phyloP scores from a whole-genome alignment of 768 basidiomycete genomes.

The Suillus brevipes region DNA sequence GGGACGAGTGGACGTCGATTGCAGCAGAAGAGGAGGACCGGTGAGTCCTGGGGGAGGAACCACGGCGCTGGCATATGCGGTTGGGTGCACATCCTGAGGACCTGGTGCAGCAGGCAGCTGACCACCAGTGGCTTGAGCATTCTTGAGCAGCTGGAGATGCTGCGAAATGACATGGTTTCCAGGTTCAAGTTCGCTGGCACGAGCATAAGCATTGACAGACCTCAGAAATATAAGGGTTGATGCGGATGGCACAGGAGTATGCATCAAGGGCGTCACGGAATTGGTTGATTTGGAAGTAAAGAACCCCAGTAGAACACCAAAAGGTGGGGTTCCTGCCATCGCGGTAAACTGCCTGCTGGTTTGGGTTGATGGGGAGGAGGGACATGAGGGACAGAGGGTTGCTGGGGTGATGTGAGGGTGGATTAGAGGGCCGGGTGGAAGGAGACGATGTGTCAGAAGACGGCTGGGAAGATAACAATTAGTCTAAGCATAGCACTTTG shows the following conservation, averaged over 20 bases:
- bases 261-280: slow-evolving; percentile 98
- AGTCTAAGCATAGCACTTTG: too few species aligned
- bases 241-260: slow-evolving; percentile 97
- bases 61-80: slow-evolving; percentile 82
- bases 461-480: too few species aligned
- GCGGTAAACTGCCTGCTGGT: slow-evolving; percentile 98
- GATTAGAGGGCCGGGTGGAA: too few species aligned
- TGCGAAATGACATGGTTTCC: slow-evolving; percentile 79
- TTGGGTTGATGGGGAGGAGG: too few species aligned
- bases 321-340: slow-evolving; percentile 99
- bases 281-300: slow-evolving; percentile 99
- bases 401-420: too few species aligned
- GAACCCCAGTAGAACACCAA: slow-evolving; percentile 98
- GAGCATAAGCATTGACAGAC: slow-evolving; percentile 90
- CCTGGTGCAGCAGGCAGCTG: slow-evolving; percentile 85
- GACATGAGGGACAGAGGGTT: too few species aligned
- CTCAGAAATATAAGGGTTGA: slow-evolving; percentile 95
- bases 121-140: slow-evolving; percentile 72
- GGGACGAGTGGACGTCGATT: slow-evolving; percentile 44
- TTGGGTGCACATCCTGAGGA: slow-evolving; percentile 95
- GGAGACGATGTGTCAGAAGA: too few species aligned
- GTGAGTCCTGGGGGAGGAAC: slow-evolving; percentile 68
- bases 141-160: slow-evolving; percentile 74
- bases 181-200: slow-evolving; percentile 93
- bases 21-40: slow-evolving; percentile 67